Evolutionary conservation across 2,329 filamentous ascomycete species (phyloP).

Genomic region (Blastomyces silverae): DNA sequence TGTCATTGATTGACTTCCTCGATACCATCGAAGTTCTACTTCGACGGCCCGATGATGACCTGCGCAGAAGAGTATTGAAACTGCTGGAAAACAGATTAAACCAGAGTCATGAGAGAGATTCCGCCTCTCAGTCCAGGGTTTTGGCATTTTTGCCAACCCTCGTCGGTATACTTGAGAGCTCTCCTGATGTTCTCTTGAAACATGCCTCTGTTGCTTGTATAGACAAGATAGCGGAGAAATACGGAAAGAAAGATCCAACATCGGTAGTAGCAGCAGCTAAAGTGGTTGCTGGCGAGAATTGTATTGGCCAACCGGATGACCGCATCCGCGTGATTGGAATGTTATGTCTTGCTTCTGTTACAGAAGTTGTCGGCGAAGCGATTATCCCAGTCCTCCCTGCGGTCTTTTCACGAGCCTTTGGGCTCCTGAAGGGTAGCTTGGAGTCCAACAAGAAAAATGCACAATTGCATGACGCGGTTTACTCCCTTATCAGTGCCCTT

Average conservation of each 20-base stretch:
- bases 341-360: constrained; percentile 78
- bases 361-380: constrained; percentile 79
- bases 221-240: constrained; percentile 88
- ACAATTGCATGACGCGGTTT: constrained; percentile 73
- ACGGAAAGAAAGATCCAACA: constrained; percentile 82
- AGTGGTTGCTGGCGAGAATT: constrained; percentile 67
- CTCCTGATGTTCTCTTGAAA: constrained; percentile 66
- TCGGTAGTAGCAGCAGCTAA: constrained; percentile 68
- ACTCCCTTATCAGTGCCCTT: constrained; percentile 69
- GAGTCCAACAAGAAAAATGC: constrained; percentile 48
- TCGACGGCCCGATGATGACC: constrained; percentile 63
- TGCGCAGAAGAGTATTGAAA: constrained; percentile 71
- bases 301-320: constrained; percentile 66
- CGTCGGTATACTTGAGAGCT: constrained; percentile 66
- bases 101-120: constrained; percentile 62
- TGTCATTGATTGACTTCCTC: constrained; percentile 83
- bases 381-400: constrained; percentile 76
- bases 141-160: constrained; percentile 74
- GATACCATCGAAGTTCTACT: constrained; percentile 78
- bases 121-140: constrained; percentile 60
- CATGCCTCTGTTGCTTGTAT: constrained; percentile 82
- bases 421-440: constrained; percentile 62
- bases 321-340: constrained; percentile 76
- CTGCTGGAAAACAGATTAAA: constrained; percentile 76
- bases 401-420: constrained; percentile 64